A percentile compares a stretch with the other conserved stretches of the same genome.
Conservation (phyloP, 805 yeast species). For the Maudiozyma barnettii region DNA sequence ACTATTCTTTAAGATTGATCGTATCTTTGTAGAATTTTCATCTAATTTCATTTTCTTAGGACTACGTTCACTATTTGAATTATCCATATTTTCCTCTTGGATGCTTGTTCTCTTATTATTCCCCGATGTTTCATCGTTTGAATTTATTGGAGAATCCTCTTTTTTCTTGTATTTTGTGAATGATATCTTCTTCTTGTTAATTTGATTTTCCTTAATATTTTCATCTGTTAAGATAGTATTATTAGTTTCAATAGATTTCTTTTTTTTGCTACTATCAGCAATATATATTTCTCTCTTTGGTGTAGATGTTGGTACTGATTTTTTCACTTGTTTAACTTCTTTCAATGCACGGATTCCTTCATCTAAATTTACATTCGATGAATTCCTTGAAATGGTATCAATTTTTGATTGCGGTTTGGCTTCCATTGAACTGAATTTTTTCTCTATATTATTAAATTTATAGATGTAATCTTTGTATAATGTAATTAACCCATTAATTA, state of each 20-base stretch:
- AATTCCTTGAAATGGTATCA: not conserved
- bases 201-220: slow-evolving; percentile 9
- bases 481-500: slow-evolving; percentile 22
- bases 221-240: not conserved
- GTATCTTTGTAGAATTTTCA: slow-evolving; percentile 2
- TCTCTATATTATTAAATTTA: not conserved
- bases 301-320: not conserved
- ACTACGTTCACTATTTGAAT: not conserved
- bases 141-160: slow-evolving; percentile 10
- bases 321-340: not conserved
- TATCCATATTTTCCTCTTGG: slow-evolving; percentile 1
- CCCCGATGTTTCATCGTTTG: not conserved
- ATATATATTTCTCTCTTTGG: slow-evolving; percentile 5
- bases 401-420: too few relatives aligned
- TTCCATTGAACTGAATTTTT: not conserved
- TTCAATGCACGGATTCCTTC: not conserved
- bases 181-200: slow-evolving; percentile 26
- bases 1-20: slow-evolving; percentile 18
- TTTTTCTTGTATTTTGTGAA: slow-evolving; percentile 27
- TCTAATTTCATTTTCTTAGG: not conserved
- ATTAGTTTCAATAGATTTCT: not conserved
- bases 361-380: not conserved
- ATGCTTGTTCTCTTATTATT: slow-evolving; percentile 10
- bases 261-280: slow-evolving; percentile 6
- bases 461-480: slow-evolving; percentile 25